Evolutionary conservation across 2,329 filamentous ascomycete genomes (phyloP).

Genomic region (Paracamarosporium sp.): DNA sequence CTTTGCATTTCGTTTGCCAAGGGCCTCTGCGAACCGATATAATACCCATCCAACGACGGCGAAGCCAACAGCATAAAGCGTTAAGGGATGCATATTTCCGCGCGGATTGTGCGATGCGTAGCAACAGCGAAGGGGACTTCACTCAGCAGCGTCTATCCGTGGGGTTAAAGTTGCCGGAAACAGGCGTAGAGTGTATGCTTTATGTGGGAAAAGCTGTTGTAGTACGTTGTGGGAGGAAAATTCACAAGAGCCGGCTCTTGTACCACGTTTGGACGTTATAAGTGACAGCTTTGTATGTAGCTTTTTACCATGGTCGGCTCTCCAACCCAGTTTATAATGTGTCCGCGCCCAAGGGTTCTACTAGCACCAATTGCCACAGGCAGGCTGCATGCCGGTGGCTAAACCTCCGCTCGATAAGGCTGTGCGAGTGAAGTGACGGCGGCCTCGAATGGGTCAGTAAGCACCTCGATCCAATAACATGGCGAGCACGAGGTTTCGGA

Average conservation of each 20-base stretch:
- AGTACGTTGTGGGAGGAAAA: neutral
- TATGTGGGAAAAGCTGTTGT: neutral
- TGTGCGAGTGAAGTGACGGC: neutral
- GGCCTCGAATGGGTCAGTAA: neutral
- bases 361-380: neutral
- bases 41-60: constrained; percentile 47
- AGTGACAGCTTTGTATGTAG: constrained; percentile 9
- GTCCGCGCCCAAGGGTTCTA: neutral
- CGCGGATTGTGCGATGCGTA: neutral
- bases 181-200: neutral
- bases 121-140: neutral
- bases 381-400: neutral
- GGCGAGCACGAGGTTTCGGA: neutral
- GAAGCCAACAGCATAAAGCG: constrained; percentile 43
- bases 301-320: constrained; percentile 6
- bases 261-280: constrained; percentile 4
- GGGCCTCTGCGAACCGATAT: constrained; percentile 42
- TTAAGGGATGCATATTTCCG: constrained; percentile 50
- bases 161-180: neutral
- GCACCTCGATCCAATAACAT: neutral
- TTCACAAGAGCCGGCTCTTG: neutral
- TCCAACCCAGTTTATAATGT: neutral
- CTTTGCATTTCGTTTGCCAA: constrained; percentile 44
- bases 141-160: neutral
- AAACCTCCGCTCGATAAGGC: neutral